Evolutionary conservation across 768 basidiomycete species (phyloP).

Genomic region (Collybiopsis luxurians): DNA sequence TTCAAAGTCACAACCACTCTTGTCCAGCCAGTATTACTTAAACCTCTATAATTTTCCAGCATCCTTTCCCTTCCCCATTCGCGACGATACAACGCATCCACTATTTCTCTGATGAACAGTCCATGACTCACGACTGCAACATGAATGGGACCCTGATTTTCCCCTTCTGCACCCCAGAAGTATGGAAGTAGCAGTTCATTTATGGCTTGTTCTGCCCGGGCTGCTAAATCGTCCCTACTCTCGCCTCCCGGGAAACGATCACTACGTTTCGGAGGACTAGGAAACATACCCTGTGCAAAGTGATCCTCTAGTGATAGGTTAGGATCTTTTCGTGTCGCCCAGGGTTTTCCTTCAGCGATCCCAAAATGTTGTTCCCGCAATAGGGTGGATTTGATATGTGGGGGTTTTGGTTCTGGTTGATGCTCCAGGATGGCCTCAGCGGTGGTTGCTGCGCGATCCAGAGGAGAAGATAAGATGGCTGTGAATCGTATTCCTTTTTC

Average conservation of each 20-base stretch:
- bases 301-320: conserved; percentile 42
- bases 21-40: conserved; percentile 72
- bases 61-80: conserved; percentile 22
- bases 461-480: conserved; percentile 63
- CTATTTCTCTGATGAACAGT: conserved; percentile 59
- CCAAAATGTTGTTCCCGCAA: conserved; percentile 74
- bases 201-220: conserved; percentile 50
- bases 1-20: conserved; percentile 46
- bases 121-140: conserved; percentile 78
- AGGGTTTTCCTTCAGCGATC: conserved; percentile 62
- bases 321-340: conserved; percentile 30
- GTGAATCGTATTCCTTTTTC: conserved; percentile 35
- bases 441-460: conserved; percentile 62
- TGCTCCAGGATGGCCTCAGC: conserved; percentile 52
- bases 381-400: conserved; percentile 44
- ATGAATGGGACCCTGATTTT: conserved; percentile 35
- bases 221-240: conserved; percentile 58
- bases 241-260: conserved; percentile 70
- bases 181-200: conserved; percentile 54
- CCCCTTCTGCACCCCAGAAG: conserved; percentile 38
- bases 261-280: conserved; percentile 39
- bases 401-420: conserved; percentile 45
- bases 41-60: conserved; percentile 39
- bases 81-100: conserved; percentile 47
- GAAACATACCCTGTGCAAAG: conserved; percentile 51